These are phyloP conservation scores for Casuarina equisetifolia DNA, from an alignment of 306 rosid species.

Conservation along the genomic window DNA sequence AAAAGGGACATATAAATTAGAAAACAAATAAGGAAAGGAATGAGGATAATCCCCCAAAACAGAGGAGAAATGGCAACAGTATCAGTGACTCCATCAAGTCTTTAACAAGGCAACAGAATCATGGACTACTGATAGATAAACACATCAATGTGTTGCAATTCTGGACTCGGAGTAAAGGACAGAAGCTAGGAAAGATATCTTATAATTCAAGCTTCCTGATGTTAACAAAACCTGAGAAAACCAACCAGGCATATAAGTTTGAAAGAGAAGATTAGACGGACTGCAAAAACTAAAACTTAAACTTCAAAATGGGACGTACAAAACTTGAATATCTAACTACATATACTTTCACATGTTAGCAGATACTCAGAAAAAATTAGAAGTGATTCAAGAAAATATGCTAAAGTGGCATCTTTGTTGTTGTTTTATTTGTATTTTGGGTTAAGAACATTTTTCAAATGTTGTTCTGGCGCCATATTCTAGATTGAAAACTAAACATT, in stretches of 20 bases:
- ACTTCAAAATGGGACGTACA: too few species aligned
- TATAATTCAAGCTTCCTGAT: neutral
- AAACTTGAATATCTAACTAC: too few species aligned
- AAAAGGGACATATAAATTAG: neutral
- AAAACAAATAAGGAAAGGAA: neutral
- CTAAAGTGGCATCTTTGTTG: too few species aligned
- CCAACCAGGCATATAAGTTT: neutral
- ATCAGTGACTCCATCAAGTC: too few species aligned
- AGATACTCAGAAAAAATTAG: too few species aligned
- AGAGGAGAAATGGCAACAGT: neutral
- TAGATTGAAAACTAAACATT: too few species aligned
- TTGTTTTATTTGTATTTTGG: too few species aligned
- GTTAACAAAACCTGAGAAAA: neutral
- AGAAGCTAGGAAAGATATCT: neutral
- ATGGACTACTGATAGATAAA: neutral
- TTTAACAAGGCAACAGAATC: neutral
- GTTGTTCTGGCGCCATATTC: too few species aligned
- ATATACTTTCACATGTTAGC: too few species aligned
- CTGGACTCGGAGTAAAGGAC: neutral
- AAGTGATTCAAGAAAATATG: too few species aligned
- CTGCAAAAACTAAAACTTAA: too few species aligned
- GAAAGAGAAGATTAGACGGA: neutral
- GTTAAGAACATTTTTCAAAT: too few species aligned
- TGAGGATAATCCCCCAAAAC: neutral
- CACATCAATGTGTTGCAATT: neutral